Evolutionary conservation across 371 early-diverging fungal genomes (phyloP).

Genomic region (Basidiobolus meristosporus): DNA sequence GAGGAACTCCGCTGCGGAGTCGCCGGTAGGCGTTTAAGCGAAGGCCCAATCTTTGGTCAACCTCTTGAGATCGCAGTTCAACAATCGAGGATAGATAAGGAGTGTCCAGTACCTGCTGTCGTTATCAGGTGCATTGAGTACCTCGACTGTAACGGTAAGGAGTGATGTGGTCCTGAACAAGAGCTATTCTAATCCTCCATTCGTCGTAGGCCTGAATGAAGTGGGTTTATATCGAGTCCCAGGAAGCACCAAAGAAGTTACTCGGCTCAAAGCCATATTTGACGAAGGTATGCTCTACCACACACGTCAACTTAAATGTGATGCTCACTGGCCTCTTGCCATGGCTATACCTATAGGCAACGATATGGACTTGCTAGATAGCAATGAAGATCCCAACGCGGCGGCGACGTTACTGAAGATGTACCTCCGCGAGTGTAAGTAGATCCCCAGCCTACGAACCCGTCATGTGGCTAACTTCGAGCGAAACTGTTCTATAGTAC

Average conservation of each 20-base stretch:
- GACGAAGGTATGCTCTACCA: background rate
- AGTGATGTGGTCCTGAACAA: no score
- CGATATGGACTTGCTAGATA: no score
- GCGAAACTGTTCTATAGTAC: background rate
- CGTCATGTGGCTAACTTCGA: no score
- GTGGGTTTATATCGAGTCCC: background rate
- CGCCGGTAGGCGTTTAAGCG: background rate
- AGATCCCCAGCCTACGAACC: no score
- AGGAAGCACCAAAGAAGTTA: background rate
- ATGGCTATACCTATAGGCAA: no score
- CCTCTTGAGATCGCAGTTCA: background rate
- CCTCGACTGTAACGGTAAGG: background rate
- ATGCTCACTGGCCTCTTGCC: no score
- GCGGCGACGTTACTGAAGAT: background rate
- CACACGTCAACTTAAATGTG: no score
- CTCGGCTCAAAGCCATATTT: background rate
- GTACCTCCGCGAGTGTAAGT: background rate
- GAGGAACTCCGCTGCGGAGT: no score
- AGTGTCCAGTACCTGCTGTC: background rate
- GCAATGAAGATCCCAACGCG: background rate
- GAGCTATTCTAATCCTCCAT: no score
- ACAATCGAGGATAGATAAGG: background rate
- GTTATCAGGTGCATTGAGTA: background rate
- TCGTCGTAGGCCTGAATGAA: background rate
- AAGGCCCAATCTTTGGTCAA: background rate